A percentile compares a stretch with the other conserved stretches of the same genome.
Evolutionary conservation across 2,329 filamentous ascomycete genomes (phyloP).

Genomic region (Penicillium sp.): DNA sequence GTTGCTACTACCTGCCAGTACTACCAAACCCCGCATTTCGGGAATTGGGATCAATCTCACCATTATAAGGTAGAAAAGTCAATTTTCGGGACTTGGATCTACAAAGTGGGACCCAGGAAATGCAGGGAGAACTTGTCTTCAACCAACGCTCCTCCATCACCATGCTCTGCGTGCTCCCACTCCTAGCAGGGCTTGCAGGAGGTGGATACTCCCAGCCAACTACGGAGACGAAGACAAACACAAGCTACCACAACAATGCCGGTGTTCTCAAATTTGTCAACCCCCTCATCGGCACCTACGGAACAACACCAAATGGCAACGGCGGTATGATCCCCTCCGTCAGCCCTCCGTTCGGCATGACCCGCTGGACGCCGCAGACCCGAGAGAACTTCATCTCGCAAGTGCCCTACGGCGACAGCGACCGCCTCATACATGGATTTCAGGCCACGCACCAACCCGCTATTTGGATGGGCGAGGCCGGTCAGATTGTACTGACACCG

Average conservation of each 20-base stretch:
- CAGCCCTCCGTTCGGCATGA: conserved; percentile 46
- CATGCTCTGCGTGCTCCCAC: neutral
- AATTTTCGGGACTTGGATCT: too few species aligned
- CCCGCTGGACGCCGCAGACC: conserved; percentile 53
- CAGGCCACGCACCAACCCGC: conserved; percentile 54
- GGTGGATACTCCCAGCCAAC: conserved; percentile 4
- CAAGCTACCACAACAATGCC: conserved; percentile 10
- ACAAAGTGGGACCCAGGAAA: neutral
- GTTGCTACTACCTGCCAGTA: neutral
- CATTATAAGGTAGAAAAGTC: neutral
- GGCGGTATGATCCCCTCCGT: conserved; percentile 29
- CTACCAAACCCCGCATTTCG: neutral
- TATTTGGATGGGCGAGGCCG: conserved; percentile 55
- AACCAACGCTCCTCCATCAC: neutral
- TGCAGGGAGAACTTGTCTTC: neutral
- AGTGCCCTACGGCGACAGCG: conserved; percentile 49
- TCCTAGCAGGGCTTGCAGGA: neutral
- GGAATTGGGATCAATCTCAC: neutral
- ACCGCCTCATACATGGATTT: conserved; percentile 49
- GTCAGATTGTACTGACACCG: conserved; percentile 47
- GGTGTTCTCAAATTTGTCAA: conserved; percentile 22
- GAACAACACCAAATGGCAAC: conserved; percentile 21
- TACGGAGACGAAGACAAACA: neutral
- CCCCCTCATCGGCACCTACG: conserved; percentile 25
- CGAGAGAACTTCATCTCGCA: conserved; percentile 53